Conservation (phyloP, 164 flowering plant genomes). For the Magnolia kwangsiensis region DNA sequence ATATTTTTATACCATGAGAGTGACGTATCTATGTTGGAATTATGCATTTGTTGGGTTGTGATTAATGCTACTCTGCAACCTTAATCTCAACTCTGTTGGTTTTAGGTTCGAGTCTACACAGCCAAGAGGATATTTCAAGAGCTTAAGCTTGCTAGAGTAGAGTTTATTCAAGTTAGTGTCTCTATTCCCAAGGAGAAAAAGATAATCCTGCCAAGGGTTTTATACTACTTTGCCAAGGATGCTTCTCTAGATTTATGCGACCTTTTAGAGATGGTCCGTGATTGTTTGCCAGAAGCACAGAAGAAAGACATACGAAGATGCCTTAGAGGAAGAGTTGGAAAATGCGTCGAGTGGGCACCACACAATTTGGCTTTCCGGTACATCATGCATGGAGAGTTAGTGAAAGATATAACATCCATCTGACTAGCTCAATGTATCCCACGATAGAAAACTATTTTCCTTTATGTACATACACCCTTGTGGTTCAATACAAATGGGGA, state of each 20-base stretch:
- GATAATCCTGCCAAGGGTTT: conserved; percentile 50
- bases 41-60: neutral
- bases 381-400: conserved; percentile 41
- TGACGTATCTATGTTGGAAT: too few species aligned
- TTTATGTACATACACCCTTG: neutral
- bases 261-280: conserved; percentile 36
- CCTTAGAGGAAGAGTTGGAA: conserved; percentile 33
- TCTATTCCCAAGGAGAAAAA: conserved; percentile 38
- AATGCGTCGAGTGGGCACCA: conserved; percentile 41
- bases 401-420: conserved; percentile 8
- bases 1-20: too few species aligned
- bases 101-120: conserved; percentile 54
- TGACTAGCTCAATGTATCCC: conserved; percentile 6
- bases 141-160: conserved; percentile 46
- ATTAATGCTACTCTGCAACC: neutral
- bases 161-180: conserved; percentile 40
- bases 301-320: conserved; percentile 33
- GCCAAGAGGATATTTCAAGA: conserved; percentile 44
- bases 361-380: conserved; percentile 52
- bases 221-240: conserved; percentile 48
- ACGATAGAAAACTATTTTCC: neutral
- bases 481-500: neutral
- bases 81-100: neutral
- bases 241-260: conserved; percentile 36
- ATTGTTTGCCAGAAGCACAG: conserved; percentile 32